Evolutionary conservation across 345 rosid genomes (phyloP).

Genomic region (Clausena lansium): DNA sequence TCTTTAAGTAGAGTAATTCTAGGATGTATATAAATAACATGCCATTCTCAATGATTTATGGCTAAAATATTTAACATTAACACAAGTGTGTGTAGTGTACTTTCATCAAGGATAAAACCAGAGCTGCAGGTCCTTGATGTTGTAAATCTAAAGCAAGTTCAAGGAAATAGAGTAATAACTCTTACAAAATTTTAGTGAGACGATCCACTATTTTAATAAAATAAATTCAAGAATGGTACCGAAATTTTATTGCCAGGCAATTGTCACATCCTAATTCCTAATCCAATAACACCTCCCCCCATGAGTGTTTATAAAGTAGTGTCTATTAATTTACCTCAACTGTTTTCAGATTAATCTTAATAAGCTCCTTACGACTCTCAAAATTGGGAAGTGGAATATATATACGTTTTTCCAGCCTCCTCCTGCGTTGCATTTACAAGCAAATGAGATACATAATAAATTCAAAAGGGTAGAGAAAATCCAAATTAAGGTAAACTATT

Average conservation of each 20-base stretch:
- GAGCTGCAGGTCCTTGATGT: neutral
- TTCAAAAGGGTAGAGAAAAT: neutral
- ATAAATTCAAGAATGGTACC: no score
- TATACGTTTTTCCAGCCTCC: constrained; percentile 98
- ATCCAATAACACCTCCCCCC: neutral
- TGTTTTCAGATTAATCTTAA: constrained; percentile 88
- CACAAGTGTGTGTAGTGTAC: neutral
- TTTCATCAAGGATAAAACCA: neutral
- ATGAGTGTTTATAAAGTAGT: neutral
- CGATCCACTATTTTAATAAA: neutral
- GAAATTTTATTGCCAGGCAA: neutral
- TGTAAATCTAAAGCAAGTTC: neutral
- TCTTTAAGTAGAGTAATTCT: neutral
- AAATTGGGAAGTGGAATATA: constrained; percentile 98
- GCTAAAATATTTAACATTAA: neutral
- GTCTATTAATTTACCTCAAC: constrained; percentile 65
- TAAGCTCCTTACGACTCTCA: constrained; percentile 97
- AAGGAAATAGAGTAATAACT: neutral
- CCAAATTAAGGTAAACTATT: neutral
- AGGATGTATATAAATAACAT: neutral
- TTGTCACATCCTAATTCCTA: neutral
- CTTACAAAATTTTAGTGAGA: neutral
- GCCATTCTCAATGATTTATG: neutral
- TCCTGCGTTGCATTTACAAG: constrained; percentile 52
- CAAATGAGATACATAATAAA: constrained; percentile 9